Conservation (phyloP, 495 filamentous ascomycete genomes). For the Chaetomium fimeti region DNA sequence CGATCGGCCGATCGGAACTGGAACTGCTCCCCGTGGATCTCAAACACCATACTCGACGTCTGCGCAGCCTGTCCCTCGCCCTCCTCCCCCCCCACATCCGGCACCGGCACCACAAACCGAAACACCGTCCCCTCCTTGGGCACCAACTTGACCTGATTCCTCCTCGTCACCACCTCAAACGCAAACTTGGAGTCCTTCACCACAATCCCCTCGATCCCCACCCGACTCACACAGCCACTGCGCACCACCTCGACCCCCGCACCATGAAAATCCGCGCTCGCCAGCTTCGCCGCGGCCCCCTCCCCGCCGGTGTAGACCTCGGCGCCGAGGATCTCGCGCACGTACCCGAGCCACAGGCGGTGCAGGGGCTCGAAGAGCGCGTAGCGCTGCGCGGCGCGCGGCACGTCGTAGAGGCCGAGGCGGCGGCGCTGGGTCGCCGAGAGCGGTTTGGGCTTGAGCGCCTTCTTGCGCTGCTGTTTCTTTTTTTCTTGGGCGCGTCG, state of each 20-base stretch:
- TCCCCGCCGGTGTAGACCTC: slow-evolving; percentile 47
- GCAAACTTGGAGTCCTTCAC: slow-evolving; percentile 82
- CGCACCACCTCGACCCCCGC: slow-evolving; percentile 80
- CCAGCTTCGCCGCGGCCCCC: slow-evolving; percentile 61
- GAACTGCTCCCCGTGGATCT: slow-evolving; percentile 86
- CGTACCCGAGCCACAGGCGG: slow-evolving; percentile 77
- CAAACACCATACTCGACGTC: slow-evolving; percentile 62
- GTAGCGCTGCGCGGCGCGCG: slow-evolving; percentile 65
- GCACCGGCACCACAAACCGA: slow-evolving; percentile 65
- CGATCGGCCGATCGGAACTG: slow-evolving; percentile 77
- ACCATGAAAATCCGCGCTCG: slow-evolving; percentile 86
- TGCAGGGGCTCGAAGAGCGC: slow-evolving; percentile 73
- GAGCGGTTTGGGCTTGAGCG: slow-evolving; percentile 68
- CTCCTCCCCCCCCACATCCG: slow-evolving; percentile 21
- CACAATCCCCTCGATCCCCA: slow-evolving; percentile 82
- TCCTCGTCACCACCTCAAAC: slow-evolving; percentile 77
- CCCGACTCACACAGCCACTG: slow-evolving; percentile 73
- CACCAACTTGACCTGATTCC: slow-evolving; percentile 65
- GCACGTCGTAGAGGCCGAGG: slow-evolving; percentile 70
- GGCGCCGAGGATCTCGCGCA: slow-evolving; percentile 66
- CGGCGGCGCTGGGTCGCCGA: slow-evolving; percentile 76
- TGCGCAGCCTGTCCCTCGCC: slow-evolving; percentile 11
- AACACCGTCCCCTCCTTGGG: slow-evolving; percentile 91
- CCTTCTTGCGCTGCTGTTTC: slow-evolving; percentile 55
- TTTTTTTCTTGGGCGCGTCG: slow-evolving; percentile 55